phyloP scores from a whole-genome alignment of 2,329 filamentous ascomycete species.

The Berkeleyomyces basicola region DNA sequence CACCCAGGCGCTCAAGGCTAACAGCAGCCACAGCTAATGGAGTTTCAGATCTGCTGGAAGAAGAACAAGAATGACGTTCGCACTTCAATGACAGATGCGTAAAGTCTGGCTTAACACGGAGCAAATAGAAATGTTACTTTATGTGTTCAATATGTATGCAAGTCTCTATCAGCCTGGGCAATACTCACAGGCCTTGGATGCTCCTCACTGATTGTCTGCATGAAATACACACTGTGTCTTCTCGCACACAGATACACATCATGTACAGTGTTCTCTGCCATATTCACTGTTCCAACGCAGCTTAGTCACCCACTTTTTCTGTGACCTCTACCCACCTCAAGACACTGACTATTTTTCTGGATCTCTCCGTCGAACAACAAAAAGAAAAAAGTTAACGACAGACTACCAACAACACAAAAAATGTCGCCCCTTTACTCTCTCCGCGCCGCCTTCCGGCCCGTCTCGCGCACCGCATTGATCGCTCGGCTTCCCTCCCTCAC shows the following conservation, averaged over 20 bases:
- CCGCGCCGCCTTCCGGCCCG: slow-evolving; percentile 14
- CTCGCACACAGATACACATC: background rate
- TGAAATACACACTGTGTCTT: background rate
- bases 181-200: background rate
- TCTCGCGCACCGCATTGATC: slow-evolving; percentile 6
- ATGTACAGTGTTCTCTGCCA: background rate
- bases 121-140: no score
- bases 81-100: slow-evolving; percentile 57
- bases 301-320: slow-evolving; percentile 3
- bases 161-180: background rate
- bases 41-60: slow-evolving; percentile 85
- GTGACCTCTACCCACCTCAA: background rate
- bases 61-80: slow-evolving; percentile 70
- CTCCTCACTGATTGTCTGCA: no score
- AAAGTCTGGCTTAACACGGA: background rate
- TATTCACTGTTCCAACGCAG: background rate
- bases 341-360: background rate
- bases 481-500: background rate
- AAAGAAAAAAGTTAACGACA: background rate
- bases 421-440: slow-evolving; percentile 4
- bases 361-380: background rate
- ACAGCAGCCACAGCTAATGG: slow-evolving; percentile 52
- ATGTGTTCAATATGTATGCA: background rate
- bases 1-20: background rate
- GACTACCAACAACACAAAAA: background rate